Percentiles rank a stretch among this genome's conserved stretches.
Evolutionary conservation across 1,139 yeast genomes (phyloP).

Genomic region (Lodderomyces margitis): DNA sequence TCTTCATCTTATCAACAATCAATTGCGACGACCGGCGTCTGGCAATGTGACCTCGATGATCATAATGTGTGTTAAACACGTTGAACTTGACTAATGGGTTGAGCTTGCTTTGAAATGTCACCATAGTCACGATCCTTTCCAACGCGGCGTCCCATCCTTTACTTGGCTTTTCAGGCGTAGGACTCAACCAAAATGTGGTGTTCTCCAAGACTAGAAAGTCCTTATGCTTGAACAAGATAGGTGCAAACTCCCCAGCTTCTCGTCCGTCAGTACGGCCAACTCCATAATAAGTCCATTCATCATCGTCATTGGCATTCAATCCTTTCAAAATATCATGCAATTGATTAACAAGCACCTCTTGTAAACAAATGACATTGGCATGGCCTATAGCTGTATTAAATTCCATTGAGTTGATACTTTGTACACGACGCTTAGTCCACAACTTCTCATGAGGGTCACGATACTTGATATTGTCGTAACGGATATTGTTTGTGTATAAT

Average conservation of each 20-base stretch:
- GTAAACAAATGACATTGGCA: slow-evolving; percentile 45
- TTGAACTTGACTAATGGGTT: slow-evolving; percentile 31
- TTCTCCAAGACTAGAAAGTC: slow-evolving; percentile 34
- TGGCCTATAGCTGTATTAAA: slow-evolving; percentile 30
- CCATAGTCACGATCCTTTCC: slow-evolving; percentile 44
- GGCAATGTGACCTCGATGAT: slow-evolving; percentile 50
- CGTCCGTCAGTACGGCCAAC: slow-evolving; percentile 52
- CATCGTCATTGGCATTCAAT: slow-evolving; percentile 22
- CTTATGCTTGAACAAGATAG: slow-evolving; percentile 31
- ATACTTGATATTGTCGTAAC: slow-evolving; percentile 39
- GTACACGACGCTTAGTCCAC: slow-evolving; percentile 42
- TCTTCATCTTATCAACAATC: slow-evolving; percentile 40
- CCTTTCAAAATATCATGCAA: slow-evolving; percentile 42
- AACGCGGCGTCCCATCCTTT: slow-evolving; percentile 45
- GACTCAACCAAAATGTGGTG: slow-evolving; percentile 45
- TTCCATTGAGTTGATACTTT: slow-evolving; percentile 38
- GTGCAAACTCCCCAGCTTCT: slow-evolving; percentile 44
- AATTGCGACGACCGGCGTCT: slow-evolving; percentile 47
- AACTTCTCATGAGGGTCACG: slow-evolving; percentile 35
- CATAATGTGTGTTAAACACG: slow-evolving; percentile 59
- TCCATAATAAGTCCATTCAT: slow-evolving; percentile 41
- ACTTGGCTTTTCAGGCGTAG: slow-evolving; percentile 40
- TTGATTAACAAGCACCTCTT: slow-evolving; percentile 55
- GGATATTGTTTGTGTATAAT: slow-evolving; percentile 53
- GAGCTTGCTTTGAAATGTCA: slow-evolving; percentile 22